A percentile compares a stretch with the other conserved stretches of the same genome.
These are phyloP conservation scores for Periconia sp. DNA, from an alignment of 2,329 filamentous ascomycete species.

Conservation along the genomic window DNA sequence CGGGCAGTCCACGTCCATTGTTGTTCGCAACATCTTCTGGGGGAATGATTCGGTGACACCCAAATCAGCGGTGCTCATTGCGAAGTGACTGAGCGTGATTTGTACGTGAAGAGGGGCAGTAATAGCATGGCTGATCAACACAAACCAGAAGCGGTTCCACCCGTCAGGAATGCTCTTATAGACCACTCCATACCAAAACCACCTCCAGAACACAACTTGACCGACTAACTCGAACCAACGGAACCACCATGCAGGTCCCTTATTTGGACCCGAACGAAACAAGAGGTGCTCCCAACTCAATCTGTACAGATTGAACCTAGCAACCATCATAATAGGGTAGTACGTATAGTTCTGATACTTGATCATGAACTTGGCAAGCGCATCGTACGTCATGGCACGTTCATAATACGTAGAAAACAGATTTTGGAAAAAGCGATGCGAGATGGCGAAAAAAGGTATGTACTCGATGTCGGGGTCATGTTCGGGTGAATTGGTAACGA, in stretches of 20 bases:
- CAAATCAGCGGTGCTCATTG: constrained; percentile 68
- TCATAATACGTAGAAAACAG: constrained; percentile 68
- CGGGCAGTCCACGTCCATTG: constrained; percentile 74
- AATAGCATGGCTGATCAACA: constrained; percentile 65
- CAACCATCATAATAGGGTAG: constrained; percentile 67
- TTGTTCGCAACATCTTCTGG: constrained; percentile 70
- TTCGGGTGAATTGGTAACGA: constrained; percentile 92
- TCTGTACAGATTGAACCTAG: constrained; percentile 72
- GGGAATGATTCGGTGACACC: constrained; percentile 67
- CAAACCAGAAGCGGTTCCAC: constrained; percentile 60
- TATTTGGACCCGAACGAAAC: constrained; percentile 55
- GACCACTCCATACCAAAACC: constrained; percentile 68
- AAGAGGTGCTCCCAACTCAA: constrained; percentile 68
- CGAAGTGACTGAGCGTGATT: constrained; percentile 73
- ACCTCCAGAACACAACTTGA: constrained; percentile 66
- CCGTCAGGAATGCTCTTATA: constrained; percentile 62
- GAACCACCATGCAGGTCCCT: constrained; percentile 67
- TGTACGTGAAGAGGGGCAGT: constrained; percentile 71
- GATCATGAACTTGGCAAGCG: constrained; percentile 60
- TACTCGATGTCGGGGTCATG: constrained; percentile 93
- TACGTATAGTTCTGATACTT: constrained; percentile 67
- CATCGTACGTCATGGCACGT: constrained; percentile 65
- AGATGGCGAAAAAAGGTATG: constrained; percentile 69
- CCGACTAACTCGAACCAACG: constrained; percentile 66
- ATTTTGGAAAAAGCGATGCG: constrained; percentile 65